Percentiles rank a stretch among this genome's conserved stretches.
These are phyloP conservation scores for Tephrocybe sp. DNA, from an alignment of 768 basidiomycete species.

Conservation along the genomic window DNA sequence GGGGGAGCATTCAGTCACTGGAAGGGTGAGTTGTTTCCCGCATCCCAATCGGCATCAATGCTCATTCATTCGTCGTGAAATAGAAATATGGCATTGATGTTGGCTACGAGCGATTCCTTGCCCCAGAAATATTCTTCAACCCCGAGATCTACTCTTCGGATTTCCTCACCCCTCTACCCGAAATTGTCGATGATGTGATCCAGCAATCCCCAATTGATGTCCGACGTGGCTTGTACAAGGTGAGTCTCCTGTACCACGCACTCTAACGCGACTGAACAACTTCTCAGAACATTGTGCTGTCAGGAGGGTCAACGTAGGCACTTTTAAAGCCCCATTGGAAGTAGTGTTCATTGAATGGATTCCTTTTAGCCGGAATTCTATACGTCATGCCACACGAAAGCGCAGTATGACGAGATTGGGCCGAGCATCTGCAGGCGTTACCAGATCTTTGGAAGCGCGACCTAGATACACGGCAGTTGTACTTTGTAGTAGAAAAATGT, in stretches of 20 bases:
- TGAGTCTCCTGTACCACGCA: slow-evolving; percentile 21
- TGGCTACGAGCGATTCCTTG: slow-evolving; percentile 98
- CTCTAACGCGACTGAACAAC: no score
- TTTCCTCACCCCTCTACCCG: slow-evolving; percentile 93
- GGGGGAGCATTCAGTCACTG: slow-evolving; percentile 90
- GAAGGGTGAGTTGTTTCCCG: slow-evolving; percentile 55
- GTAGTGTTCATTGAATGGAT: no score
- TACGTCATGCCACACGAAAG: slow-evolving; percentile 89
- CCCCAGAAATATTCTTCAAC: slow-evolving; percentile 99
- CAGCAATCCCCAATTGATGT: slow-evolving; percentile 97
- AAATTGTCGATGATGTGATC: slow-evolving; percentile 95
- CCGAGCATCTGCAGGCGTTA: slow-evolving; percentile 91
- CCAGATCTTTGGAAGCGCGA: slow-evolving; percentile 90
- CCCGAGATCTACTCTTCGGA: slow-evolving; percentile 98
- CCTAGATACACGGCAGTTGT: slow-evolving; percentile 34
- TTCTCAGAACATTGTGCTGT: slow-evolving; percentile 65
- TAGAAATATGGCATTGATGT: slow-evolving; percentile 94
- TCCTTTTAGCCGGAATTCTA: slow-evolving; percentile 93
- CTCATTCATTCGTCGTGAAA: no score
- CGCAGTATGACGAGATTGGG: slow-evolving; percentile 91
- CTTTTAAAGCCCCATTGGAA: no score
- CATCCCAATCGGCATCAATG: no score
- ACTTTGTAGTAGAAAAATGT: no score
- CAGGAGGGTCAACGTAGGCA: slow-evolving; percentile 36
- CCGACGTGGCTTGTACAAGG: slow-evolving; percentile 94